These are phyloP conservation scores for Globisporangium paddicum DNA, from an alignment of 352 stramenopile genomes.

Conservation along the genomic window DNA sequence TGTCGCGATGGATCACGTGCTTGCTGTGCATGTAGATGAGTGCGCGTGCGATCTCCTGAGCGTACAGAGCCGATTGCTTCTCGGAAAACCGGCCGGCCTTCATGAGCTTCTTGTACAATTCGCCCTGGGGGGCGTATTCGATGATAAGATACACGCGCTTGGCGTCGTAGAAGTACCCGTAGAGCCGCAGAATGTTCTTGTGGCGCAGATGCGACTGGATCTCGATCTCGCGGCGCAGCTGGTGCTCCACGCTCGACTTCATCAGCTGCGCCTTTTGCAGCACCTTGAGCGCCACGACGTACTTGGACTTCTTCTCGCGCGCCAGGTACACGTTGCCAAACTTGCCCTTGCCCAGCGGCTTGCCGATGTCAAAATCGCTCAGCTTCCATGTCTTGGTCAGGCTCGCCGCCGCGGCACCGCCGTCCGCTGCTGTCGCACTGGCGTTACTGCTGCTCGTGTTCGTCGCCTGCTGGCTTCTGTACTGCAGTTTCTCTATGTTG, in stretches of 20 bases:
- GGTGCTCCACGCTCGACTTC: constrained; percentile 97
- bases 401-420: constrained; percentile 3
- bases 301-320: constrained; percentile 96
- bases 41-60: constrained; percentile 92
- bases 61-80: constrained; percentile 90
- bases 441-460: background rate
- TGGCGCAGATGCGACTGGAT: constrained; percentile 98
- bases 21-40: constrained; percentile 98
- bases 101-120: constrained; percentile 98
- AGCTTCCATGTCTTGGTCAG: constrained; percentile 85
- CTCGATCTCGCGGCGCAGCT: constrained; percentile 99
- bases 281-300: constrained; percentile 99
- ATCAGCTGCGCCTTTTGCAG: constrained; percentile 97
- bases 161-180: constrained; percentile 98
- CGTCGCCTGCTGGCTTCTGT: constrained; percentile 4
- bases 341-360: constrained; percentile 97
- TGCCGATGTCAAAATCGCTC: constrained; percentile 99
- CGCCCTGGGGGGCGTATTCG: constrained; percentile 96
- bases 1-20: constrained; percentile 99
- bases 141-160: constrained; percentile 99
- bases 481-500: constrained; percentile 9
- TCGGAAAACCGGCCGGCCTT: constrained; percentile 92
- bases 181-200: constrained; percentile 96
- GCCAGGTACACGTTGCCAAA: constrained; percentile 99
- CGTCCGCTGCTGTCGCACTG: background rate